Conservation (phyloP, 345 rosid species). For the Turnera subulata region DNA sequence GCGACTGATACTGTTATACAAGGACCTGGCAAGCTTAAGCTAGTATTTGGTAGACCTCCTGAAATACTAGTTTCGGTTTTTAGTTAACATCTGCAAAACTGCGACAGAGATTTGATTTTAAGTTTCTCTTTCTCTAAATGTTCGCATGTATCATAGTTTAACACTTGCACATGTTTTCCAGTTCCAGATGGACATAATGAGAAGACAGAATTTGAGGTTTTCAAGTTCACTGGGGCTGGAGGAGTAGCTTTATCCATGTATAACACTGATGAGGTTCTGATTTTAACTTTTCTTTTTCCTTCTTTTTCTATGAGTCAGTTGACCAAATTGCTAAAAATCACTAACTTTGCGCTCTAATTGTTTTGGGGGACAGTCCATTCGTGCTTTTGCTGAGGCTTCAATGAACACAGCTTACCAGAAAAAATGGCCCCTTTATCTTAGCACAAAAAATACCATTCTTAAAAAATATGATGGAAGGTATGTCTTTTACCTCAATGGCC, state of each 20-base stretch:
- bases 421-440: slow-evolving; percentile 98
- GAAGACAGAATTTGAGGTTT: slow-evolving; percentile 75
- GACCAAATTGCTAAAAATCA: not conserved
- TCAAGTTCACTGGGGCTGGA: slow-evolving; percentile 76
- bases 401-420: slow-evolving; percentile 91
- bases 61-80: not conserved
- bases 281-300: not conserved
- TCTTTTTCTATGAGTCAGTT: not conserved
- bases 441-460: slow-evolving; percentile 96
- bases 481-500: not conserved
- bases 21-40: slow-evolving; percentile 87
- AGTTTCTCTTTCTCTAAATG: slow-evolving; percentile 1
- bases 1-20: slow-evolving; percentile 86
- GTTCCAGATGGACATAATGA: slow-evolving; percentile 70
- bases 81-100: not conserved
- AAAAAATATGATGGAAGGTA: slow-evolving; percentile 99
- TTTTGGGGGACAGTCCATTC: slow-evolving; percentile 61
- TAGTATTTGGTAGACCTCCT: slow-evolving; percentile 69
- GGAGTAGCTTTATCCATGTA: slow-evolving; percentile 94
- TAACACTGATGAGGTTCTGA: slow-evolving; percentile 85
- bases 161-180: slow-evolving; percentile 19
- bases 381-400: slow-evolving; percentile 88
- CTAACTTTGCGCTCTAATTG: slow-evolving; percentile 1
- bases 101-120: not conserved
- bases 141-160: not conserved